Conservation (phyloP, 495 filamentous ascomycete genomes). For the Geoglossum glabrum region DNA sequence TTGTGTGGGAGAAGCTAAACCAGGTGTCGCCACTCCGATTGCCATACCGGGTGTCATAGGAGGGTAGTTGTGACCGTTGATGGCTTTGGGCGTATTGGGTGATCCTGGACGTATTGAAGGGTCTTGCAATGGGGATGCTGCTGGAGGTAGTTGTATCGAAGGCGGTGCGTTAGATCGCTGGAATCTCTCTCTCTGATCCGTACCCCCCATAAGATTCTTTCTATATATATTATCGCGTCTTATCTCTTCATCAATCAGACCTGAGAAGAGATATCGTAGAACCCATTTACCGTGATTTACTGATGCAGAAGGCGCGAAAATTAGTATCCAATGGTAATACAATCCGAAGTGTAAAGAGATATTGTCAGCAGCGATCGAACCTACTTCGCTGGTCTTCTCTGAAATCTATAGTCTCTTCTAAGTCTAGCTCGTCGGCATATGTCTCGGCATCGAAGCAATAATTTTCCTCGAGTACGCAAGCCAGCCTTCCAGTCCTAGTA, state of each 20-base stretch:
- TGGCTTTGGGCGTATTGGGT: constrained; percentile 39
- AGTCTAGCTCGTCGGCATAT: constrained; percentile 70
- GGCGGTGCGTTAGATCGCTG: constrained; percentile 35
- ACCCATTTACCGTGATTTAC: constrained; percentile 97
- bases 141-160: constrained; percentile 45
- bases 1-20: constrained; percentile 10
- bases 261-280: constrained; percentile 76
- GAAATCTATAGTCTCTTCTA: constrained; percentile 57
- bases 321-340: constrained; percentile 8
- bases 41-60: constrained; percentile 51
- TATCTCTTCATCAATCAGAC: constrained; percentile 77
- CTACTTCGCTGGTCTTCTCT: constrained; percentile 87
- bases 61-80: constrained; percentile 33
- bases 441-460: constrained; percentile 96
- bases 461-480: constrained; percentile 79
- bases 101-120: constrained; percentile 30
- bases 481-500: constrained; percentile 73
- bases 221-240: constrained; percentile 57
- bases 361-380: constrained; percentile 10
- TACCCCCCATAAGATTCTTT: constrained; percentile 32
- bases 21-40: constrained; percentile 65
- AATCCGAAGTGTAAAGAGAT: neutral
- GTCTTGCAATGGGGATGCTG: constrained; percentile 25
- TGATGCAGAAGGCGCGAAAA: constrained; percentile 15
- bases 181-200: constrained; percentile 26